These are phyloP conservation scores for Penicillium steckii DNA, from an alignment of 495 filamentous ascomycete species.

Conservation along the genomic window DNA sequence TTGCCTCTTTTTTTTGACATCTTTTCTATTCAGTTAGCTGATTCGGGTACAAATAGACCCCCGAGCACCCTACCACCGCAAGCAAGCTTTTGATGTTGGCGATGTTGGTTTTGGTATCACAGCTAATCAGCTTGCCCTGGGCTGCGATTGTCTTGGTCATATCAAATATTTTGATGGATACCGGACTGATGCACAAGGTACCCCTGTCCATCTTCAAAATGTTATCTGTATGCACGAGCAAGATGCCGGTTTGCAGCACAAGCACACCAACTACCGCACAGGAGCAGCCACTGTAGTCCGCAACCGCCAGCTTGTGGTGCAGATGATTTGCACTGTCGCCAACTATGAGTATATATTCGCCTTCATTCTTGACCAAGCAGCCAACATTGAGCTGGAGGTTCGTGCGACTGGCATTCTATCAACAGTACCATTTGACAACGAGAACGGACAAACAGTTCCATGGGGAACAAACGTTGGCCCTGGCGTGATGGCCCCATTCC, in stretches of 20 bases:
- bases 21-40: not conserved
- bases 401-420: conserved; percentile 85
- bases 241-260: conserved; percentile 65
- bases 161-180: conserved; percentile 66
- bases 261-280: conserved; percentile 68
- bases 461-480: conserved; percentile 89
- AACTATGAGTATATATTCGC: conserved; percentile 89
- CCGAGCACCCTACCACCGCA: conserved; percentile 65
- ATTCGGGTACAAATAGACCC: conserved; percentile 44
- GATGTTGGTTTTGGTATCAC: conserved; percentile 66
- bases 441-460: conserved; percentile 48
- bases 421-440: conserved; percentile 71
- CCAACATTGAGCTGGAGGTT: conserved; percentile 79
- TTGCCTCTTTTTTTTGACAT: not conserved
- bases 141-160: conserved; percentile 67
- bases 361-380: conserved; percentile 84
- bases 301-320: conserved; percentile 61
- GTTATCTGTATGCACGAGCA: conserved; percentile 70
- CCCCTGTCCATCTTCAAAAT: conserved; percentile 54
- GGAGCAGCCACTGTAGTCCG: conserved; percentile 59
- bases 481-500: conserved; percentile 72
- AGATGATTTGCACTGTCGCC: conserved; percentile 74
- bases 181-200: conserved; percentile 52
- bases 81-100: conserved; percentile 73
- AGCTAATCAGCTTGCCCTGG: conserved; percentile 65